Evolutionary conservation across 2,329 filamentous ascomycete species (phyloP), one percentile per base, ranked within the genome.

Genomic region (Xylariales sp.): DNA sequence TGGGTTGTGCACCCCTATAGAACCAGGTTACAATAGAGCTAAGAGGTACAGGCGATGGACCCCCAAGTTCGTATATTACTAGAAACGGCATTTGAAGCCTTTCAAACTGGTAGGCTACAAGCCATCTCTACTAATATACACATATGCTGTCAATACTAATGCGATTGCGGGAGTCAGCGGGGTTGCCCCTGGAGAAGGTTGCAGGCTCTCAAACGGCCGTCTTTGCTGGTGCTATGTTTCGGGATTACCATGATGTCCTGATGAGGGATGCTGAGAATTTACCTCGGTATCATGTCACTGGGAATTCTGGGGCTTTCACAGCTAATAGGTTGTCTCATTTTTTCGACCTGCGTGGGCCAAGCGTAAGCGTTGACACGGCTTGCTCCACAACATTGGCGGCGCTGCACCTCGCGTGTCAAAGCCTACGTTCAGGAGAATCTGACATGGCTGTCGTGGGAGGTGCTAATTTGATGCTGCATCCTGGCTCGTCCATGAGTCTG

Each of bases 341-440:
- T 18, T 41, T 38, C 19, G 24, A 45, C 22, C 21, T 45, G 10
- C 18, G 22, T 5, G 43, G 38, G 3, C 25, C 38, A 5, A 38
- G 32, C 22, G 28, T 38, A 3, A 45, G 12, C 16, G 25, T 45
- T 12, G 43, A 45, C 27, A 45, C 43, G 6, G 43, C 38, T 3
- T 45, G 43, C 27, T 45, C 38, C 3, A 28, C 31, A 5, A 24
- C 20, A 11, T 12, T 45, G 10, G 33, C 38, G 14, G 38, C 38
- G 5, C 14, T 45, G 15, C 32, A 45, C 20, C 25, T 33, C 5
- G 38, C 22, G 3, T 38, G 38, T 11, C 32, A 41, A 21, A 22
- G 19, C n/a, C 24, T 41, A n/a, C 21, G 38, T 5, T 28, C 31
- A 5, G 42, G 42, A 4, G 42, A 44, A 5, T 21, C 35, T 8